Evolutionary conservation across 495 filamentous ascomycete species (phyloP), one percentile per base, ranked within the genome.

Genomic region (Aspergillus egyptiacus): DNA sequence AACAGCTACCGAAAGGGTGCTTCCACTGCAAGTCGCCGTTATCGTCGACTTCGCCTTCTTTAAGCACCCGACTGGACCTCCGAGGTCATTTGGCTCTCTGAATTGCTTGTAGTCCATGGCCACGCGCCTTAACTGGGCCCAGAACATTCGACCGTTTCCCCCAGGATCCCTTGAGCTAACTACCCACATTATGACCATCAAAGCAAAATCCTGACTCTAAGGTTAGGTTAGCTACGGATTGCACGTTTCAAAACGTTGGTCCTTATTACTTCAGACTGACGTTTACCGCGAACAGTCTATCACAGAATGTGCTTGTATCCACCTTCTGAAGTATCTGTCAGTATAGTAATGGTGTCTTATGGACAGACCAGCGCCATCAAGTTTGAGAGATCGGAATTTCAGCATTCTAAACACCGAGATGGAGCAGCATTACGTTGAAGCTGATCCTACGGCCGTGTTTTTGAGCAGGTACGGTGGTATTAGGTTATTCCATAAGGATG

Each of bases 131-230:
- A 23, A n/a, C 18, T 33, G 46, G 39, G 55, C 48, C 55, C 55
- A 58, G 55, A 58, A 53, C 55, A 54, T 55, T 59, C 52, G 52
- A 39, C 25, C 51, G 33, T 53, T 53, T 45, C 33, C 48, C 53
- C 56, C 52, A 44, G 46, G 44, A 45, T 56, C 33, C 45, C 39
- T 37, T 45, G 44, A 44, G 14, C 30, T 30, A 18, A 20, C 28
- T 10, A 14, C n/a, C n/a, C n/a, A n/a, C n/a, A n/a, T n/a, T n/a
- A n/a, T n/a, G n/a, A n/a, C n/a, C n/a, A n/a, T n/a, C n/a, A n/a
- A n/a, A n/a, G n/a, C n/a, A n/a, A n/a, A n/a, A n/a, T n/a, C n/a
- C n/a, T n/a, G n/a, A n/a, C 9, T 51, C 24, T 22, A 15, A 14
- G 27, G 30, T 32, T 14, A 19, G n/a, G 13, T n/a, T 38, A 35